Conservation (phyloP, 441 rosid species). For the Croton setiger region DNA sequence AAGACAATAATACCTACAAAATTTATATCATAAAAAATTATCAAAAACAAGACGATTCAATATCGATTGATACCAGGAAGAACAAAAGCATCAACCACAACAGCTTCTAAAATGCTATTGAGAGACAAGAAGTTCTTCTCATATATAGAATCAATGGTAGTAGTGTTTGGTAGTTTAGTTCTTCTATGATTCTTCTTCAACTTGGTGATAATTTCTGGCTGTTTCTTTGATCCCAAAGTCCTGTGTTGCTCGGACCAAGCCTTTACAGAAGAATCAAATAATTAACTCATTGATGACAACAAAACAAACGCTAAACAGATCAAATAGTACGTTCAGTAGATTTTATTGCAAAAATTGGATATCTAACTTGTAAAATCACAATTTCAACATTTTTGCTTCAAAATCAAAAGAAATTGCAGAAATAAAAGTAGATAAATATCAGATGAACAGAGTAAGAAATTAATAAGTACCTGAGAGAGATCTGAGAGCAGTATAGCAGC, state of each 20-base stretch:
- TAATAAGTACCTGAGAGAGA: slow-evolving; percentile 60
- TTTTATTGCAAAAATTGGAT: background rate
- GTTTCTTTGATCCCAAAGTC: slow-evolving; percentile 50
- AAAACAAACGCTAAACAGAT: background rate
- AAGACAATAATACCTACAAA: background rate
- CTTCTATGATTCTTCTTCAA: slow-evolving; percentile 67
- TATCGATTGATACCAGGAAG: slow-evolving; percentile 56
- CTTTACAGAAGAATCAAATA: slow-evolving; percentile 28
- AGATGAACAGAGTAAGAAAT: background rate
- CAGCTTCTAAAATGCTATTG: slow-evolving; percentile 74
- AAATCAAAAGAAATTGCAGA: background rate
- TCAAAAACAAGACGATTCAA: background rate
- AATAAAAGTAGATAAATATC: background rate
- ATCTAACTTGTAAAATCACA: background rate
- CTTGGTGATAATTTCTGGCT: slow-evolving; percentile 60
- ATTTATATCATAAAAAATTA: background rate
- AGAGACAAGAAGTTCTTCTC: slow-evolving; percentile 82
- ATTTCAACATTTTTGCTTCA: slow-evolving; percentile 4
- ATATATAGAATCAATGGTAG: slow-evolving; percentile 67
- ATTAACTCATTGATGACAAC: background rate
- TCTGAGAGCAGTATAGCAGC: slow-evolving; percentile 83
- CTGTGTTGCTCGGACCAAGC: slow-evolving; percentile 83
- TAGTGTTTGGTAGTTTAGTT: slow-evolving; percentile 61
- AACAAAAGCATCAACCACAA: slow-evolving; percentile 54
- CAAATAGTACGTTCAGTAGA: no score